Evolutionary conservation across 352 stramenopile genomes (phyloP).

Genomic region (Phytophthora hibernalis): DNA sequence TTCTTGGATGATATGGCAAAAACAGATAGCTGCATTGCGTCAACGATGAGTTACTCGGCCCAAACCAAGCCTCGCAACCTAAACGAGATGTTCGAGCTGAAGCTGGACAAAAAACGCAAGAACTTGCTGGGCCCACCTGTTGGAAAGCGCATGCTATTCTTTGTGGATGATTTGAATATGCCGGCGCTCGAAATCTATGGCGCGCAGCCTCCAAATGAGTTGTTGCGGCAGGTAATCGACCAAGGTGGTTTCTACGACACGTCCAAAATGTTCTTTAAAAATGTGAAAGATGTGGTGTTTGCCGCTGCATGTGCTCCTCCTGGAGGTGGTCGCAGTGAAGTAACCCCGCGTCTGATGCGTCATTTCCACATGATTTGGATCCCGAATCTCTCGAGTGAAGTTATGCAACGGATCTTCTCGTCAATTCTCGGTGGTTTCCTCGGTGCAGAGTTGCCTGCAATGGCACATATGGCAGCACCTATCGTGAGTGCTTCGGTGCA

Average conservation of each 20-base stretch:
- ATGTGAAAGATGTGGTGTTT: conserved; percentile 89
- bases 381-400: conserved; percentile 79
- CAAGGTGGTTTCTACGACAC: conserved; percentile 92
- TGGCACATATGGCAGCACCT: conserved; percentile 74
- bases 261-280: conserved; percentile 95
- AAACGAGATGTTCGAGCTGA: conserved; percentile 85
- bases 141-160: conserved; percentile 88
- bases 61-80: conserved; percentile 89
- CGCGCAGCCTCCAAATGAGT: conserved; percentile 92
- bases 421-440: conserved; percentile 92
- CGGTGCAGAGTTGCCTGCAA: conserved; percentile 60
- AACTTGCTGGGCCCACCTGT: conserved; percentile 76
- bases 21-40: conserved; percentile 78
- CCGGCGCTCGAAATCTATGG: conserved; percentile 93
- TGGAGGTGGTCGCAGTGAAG: conserved; percentile 87
- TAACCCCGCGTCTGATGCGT: conserved; percentile 84
- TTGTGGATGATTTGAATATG: conserved; percentile 95
- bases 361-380: conserved; percentile 95
- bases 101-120: conserved; percentile 87
- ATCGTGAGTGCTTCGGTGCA: conserved; percentile 91
- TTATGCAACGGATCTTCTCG: conserved; percentile 92
- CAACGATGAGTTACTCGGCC: conserved; percentile 91
- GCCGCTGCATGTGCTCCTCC: conserved; percentile 87
- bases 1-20: conserved; percentile 92
- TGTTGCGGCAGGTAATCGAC: conserved; percentile 93